Conservation (phyloP, 78 protist genomes). For the Goniomonas avonlea region DNA sequence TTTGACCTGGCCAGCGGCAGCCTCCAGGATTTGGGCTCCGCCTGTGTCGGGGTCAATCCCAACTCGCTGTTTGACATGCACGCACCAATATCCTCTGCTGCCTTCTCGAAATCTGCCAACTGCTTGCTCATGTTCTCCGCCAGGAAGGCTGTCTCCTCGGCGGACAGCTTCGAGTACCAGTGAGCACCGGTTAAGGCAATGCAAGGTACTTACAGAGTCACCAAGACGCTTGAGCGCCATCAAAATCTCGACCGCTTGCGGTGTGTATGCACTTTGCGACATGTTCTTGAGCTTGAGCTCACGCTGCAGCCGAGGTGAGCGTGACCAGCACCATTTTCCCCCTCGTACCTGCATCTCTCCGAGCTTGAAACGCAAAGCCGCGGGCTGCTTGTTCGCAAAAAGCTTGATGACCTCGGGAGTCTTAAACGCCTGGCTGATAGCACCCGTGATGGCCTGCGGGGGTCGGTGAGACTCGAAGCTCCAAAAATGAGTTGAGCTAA, state of each 20-base stretch:
- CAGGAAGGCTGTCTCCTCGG: slow-evolving; percentile 12
- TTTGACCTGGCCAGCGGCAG: too few relatives aligned
- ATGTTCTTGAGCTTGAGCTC: slow-evolving; percentile 5
- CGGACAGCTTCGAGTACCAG: neutral
- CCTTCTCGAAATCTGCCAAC: slow-evolving; percentile 6
- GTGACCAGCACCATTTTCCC: too few relatives aligned
- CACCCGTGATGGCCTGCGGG: too few relatives aligned
- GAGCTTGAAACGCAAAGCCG: neutral
- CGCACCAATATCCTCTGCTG: too few relatives aligned
- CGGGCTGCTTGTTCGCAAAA: slow-evolving; percentile 24
- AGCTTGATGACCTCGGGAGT: slow-evolving; percentile 17
- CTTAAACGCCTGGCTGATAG: slow-evolving; percentile 6
- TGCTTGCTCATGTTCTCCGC: neutral
- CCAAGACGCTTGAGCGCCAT: neutral
- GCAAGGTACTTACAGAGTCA: neutral
- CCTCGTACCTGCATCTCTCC: too few relatives aligned
- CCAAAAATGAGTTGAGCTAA: too few relatives aligned
- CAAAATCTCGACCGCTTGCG: slow-evolving; percentile 6
- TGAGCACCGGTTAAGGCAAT: neutral
- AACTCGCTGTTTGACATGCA: too few relatives aligned
- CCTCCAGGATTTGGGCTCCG: too few relatives aligned
- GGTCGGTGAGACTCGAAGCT: too few relatives aligned
- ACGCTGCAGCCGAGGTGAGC: too few relatives aligned
- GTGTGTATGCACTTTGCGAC: neutral
- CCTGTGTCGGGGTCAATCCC: too few relatives aligned